Evolutionary conservation across 1,284 basidiomycete genomes (phyloP), one percentile per base, ranked within the genome.

Genomic region (Boletus semigastroideus): DNA sequence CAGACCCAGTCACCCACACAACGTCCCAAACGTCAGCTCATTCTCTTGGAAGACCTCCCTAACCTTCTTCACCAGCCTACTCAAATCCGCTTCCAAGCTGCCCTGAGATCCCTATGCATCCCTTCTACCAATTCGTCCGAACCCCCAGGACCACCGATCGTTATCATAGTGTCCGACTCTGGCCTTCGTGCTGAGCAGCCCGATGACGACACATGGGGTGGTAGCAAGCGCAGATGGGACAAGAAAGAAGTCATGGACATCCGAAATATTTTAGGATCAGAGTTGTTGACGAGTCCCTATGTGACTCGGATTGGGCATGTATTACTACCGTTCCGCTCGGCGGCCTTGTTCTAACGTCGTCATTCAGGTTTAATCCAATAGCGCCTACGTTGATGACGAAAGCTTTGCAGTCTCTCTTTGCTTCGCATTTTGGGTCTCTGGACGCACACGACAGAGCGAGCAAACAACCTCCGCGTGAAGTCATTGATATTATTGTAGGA

Each of bases 21-120:
- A 33, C 42, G 22, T 40, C 27, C 51, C 12, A 75, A 69, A 42
- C 74, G 74, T 9, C 80, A 81, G 43, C 64, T 96, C 5, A 81
- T 99, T 46, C 81, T 99, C 8, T 76, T 99, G 9, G 94, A 98
- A 67, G 92, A 98, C 54, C 78, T 98, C 4, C 96, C 96, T 0
- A 98, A 98, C 64, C 79, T 98, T 39, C 73, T 91, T 5, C 90
- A 95, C 63, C 69, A 78, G 1, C 73, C 78, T 3, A 95, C 91
- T 0, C 86, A 87, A 56, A 71, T 77, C 4, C 79, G 83, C 1
- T 95, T 98, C 63, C 93, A 97, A 58, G 73, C 79, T 0, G 78
- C 86, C 0, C 69, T 99, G 0, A 71, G 81, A 22, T 70, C 78
- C 0, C 77, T 90, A 44, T 80, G 84, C 14, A 67, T 72, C 22